A percentile compares a stretch with the other conserved stretches of the same genome.
phyloP scores from a whole-genome alignment of 202 grass and related monocot genomes.

The Eragrostis tef region DNA sequence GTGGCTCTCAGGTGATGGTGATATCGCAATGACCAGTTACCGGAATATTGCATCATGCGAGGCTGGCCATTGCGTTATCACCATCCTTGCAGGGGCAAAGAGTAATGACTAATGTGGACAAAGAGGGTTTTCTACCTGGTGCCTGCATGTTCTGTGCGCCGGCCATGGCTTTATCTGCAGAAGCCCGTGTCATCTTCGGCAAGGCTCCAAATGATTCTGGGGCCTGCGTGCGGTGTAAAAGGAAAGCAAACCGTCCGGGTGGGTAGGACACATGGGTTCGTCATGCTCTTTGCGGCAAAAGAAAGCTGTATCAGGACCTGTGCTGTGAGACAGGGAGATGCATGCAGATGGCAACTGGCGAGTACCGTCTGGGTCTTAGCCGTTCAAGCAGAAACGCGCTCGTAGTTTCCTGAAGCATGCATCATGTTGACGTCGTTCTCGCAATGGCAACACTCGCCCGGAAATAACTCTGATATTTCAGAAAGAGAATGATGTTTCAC shows the following conservation, averaged over 20 bases:
- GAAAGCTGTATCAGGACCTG: not conserved
- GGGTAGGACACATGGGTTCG: conserved; percentile 14
- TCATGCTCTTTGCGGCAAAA: conserved; percentile 9
- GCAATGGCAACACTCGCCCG: not conserved
- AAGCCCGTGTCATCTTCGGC: not conserved
- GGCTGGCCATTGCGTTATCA: too few relatives aligned
- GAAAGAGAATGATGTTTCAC: not conserved
- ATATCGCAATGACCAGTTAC: too few relatives aligned
- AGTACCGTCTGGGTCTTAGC: not conserved
- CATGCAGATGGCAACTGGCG: not conserved
- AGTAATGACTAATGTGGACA: not conserved
- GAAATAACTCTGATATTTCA: not conserved
- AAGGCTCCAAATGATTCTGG: conserved; percentile 2
- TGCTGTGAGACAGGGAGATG: not conserved
- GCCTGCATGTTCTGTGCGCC: not conserved
- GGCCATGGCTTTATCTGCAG: not conserved
- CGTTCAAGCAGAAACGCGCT: not conserved
- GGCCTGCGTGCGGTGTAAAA: too few relatives aligned
- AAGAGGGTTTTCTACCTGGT: not conserved
- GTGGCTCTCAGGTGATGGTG: too few relatives aligned
- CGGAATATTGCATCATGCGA: too few relatives aligned
- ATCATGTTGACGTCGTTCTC: not conserved
- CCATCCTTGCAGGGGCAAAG: not conserved
- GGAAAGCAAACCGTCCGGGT: not conserved
- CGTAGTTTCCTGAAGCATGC: conserved; percentile 21